Evolutionary conservation across 768 basidiomycete species (phyloP).

Genomic region (Baorangia bicolor): DNA sequence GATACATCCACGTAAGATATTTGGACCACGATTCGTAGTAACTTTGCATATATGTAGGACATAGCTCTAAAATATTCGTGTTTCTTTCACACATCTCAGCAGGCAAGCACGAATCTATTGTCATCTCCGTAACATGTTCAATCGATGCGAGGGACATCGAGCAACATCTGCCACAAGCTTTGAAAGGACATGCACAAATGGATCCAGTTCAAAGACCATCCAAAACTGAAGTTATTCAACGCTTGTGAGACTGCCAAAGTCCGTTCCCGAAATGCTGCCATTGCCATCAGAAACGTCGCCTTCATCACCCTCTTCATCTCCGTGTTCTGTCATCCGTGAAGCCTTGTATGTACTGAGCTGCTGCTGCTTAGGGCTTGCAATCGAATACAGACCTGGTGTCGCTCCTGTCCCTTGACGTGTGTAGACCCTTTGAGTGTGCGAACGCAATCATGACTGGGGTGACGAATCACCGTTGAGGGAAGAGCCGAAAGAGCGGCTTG

Average conservation of each 20-base stretch:
- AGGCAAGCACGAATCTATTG: not conserved
- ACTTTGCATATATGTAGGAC: conserved; percentile 8
- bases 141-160: not conserved
- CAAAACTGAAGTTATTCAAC: conserved; percentile 37
- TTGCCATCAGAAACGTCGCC: conserved; percentile 39
- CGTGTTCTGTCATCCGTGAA: conserved; percentile 11
- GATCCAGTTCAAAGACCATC: not conserved
- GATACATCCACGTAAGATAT: conserved; percentile 7
- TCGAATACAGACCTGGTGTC: conserved; percentile 20
- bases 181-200: conserved; percentile 3
- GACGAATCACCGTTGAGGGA: conserved; percentile 51
- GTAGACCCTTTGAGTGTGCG: conserved; percentile 35
- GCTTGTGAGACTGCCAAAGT: conserved; percentile 51
- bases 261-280: conserved; percentile 41
- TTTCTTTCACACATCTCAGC: not conserved
- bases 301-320: conserved; percentile 22
- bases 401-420: conserved; percentile 33
- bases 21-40: conserved; percentile 4
- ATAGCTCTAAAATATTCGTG: not conserved
- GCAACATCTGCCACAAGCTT: not conserved
- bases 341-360: conserved; percentile 22
- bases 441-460: conserved; percentile 38
- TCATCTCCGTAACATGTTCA: conserved; percentile 2
- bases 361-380: conserved; percentile 20
- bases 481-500: conserved; percentile 36